Evolutionary conservation across 352 stramenopile species (phyloP).

Genomic region (Globisporangium paddicum): DNA sequence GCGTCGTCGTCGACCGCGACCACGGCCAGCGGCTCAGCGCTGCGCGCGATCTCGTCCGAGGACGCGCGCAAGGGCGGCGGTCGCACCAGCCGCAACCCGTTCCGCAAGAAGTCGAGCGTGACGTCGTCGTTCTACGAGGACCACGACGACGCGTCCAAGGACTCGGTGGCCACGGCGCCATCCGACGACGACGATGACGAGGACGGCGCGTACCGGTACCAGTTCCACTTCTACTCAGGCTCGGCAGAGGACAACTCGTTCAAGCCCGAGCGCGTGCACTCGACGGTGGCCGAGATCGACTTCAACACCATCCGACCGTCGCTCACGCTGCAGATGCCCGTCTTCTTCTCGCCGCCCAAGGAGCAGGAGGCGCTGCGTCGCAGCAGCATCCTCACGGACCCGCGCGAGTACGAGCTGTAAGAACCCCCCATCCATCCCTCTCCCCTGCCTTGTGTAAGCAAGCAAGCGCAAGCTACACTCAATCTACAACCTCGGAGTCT

Average conservation of each 20-base stretch:
- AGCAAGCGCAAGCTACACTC: background rate
- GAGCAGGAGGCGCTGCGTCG: conserved; percentile 30
- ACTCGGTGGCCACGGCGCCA: conserved; percentile 21
- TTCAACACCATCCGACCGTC: conserved; percentile 49
- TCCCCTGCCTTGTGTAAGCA: background rate
- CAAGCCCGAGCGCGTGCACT: conserved; percentile 34
- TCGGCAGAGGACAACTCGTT: conserved; percentile 48
- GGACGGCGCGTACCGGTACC: conserved; percentile 14
- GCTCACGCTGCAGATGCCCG: conserved; percentile 52
- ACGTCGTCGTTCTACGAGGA: conserved; percentile 17
- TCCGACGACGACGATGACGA: conserved; percentile 28
- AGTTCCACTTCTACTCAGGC: conserved; percentile 63
- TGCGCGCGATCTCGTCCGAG: conserved; percentile 25
- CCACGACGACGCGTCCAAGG: conserved; percentile 19
- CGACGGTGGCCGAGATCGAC: conserved; percentile 33
- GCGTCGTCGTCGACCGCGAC: no score
- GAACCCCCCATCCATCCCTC: background rate
- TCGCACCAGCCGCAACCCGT: conserved; percentile 21
- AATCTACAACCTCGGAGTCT: background rate
- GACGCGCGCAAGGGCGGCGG: no score
- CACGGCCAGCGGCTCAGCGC: conserved; percentile 1
- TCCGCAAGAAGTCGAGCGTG: conserved; percentile 27
- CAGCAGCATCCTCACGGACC: conserved; percentile 40
- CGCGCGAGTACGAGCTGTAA: conserved; percentile 59
- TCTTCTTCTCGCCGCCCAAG: conserved; percentile 57